phyloP scores from a whole-genome alignment of 1,284 basidiomycete species.

The Xerocomus amazonicus region DNA sequence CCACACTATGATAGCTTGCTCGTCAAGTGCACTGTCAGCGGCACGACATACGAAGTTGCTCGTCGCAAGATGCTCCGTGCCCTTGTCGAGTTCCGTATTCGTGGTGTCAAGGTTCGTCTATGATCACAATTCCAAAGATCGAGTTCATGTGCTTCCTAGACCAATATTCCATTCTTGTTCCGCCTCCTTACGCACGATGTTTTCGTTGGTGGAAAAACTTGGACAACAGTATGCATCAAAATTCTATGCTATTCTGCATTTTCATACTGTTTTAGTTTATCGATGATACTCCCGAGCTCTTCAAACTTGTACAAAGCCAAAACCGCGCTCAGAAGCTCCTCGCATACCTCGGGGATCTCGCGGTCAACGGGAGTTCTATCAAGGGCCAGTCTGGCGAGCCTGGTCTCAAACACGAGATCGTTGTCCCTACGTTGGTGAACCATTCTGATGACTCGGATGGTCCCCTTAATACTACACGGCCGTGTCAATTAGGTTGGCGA shows the following conservation, averaged over 20 bases:
- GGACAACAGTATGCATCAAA: conserved; percentile 77
- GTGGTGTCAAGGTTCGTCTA: conserved; percentile 83
- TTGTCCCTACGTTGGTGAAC: conserved; percentile 80
- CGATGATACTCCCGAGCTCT: conserved; percentile 98
- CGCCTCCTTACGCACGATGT: conserved; percentile 96
- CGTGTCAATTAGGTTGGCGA: conserved; percentile 92
- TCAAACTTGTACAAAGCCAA: conserved; percentile 96
- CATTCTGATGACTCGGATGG: conserved; percentile 69
- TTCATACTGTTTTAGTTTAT: conserved; percentile 68
- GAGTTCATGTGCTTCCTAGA: conserved; percentile 45
- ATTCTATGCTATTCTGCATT: neutral
- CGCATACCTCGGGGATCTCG: conserved; percentile 95
- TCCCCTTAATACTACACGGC: conserved; percentile 74
- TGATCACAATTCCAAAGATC: neutral
- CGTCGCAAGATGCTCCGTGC: conserved; percentile 99
- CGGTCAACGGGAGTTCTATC: conserved; percentile 98
- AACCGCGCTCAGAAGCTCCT: conserved; percentile 98
- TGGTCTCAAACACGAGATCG: conserved; percentile 88
- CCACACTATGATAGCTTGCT: conserved; percentile 98
- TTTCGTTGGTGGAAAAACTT: conserved; percentile 94
- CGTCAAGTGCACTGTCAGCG: conserved; percentile 95
- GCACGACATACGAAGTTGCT: conserved; percentile 98
- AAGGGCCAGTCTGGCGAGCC: conserved; percentile 93
- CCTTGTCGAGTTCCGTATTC: conserved; percentile 98
- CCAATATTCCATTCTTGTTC: conserved; percentile 99